These are phyloP conservation scores for Globisporangium barbulae DNA, from an alignment of 352 stramenopile genomes.

Conservation along the genomic window DNA sequence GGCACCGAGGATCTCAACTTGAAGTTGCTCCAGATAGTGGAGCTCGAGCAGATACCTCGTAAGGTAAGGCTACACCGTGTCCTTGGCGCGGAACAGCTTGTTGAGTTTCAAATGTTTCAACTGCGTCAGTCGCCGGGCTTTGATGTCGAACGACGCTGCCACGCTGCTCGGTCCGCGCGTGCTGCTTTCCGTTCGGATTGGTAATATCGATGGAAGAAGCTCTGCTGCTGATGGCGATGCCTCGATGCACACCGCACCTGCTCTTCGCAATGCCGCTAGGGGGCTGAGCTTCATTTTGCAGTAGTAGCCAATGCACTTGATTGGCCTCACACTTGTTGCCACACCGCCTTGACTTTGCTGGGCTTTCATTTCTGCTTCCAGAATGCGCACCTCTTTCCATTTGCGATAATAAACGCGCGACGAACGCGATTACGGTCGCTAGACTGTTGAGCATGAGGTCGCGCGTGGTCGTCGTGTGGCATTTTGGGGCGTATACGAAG, in stretches of 20 bases:
- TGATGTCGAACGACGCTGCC: background rate
- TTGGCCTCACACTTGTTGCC: background rate
- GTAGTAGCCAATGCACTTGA: background rate
- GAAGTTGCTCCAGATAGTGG: background rate
- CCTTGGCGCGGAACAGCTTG: background rate
- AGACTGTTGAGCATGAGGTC: background rate
- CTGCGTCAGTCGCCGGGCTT: background rate
- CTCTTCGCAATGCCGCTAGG: background rate
- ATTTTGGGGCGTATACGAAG: background rate
- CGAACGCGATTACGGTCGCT: background rate
- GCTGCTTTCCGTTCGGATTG: background rate
- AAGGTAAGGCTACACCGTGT: background rate
- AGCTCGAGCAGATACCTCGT: background rate
- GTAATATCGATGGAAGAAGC: background rate
- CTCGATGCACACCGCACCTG: background rate
- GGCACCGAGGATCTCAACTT: background rate
- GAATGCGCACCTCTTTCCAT: background rate
- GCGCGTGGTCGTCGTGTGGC: background rate
- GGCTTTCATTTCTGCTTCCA: too few relatives aligned
- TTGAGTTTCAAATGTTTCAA: background rate
- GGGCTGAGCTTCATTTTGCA: background rate
- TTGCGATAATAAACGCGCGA: background rate
- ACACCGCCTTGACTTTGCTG: too few relatives aligned
- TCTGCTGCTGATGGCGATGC: too few relatives aligned
- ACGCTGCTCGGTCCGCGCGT: background rate